Evolutionary conservation across 768 basidiomycete genomes (phyloP), one percentile per base, ranked within the genome.

Genomic region (Rhizopogon roseolus): DNA sequence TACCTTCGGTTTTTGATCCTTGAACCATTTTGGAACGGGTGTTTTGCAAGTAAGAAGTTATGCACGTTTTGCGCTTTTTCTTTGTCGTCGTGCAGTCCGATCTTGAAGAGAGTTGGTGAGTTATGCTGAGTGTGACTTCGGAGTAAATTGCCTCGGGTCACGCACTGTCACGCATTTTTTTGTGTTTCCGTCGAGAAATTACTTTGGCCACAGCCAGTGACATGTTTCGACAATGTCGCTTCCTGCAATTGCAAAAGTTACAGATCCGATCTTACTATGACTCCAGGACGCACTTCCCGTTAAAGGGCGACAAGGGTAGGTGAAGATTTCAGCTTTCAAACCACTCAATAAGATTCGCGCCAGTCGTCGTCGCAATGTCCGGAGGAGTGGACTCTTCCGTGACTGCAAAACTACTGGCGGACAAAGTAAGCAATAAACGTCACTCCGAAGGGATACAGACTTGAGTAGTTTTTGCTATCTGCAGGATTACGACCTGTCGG

Each of bases 321-420:
- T 29, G 3, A 10, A 11, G n/a, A 7, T 9, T 19, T 19, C 28
- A 17, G 41, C 22, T 4, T 34, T 13, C 11, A 34, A 41, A 11
- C 14, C 5, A 11, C 44, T 28, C 40, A 40, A 19, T 52, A 16
- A 39, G 14, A 51, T 17, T 19, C 17, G 13, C 49, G 29, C 3
- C 56, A 94, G 94, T 98, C 44, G 81, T 90, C 6, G 82, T 96
- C 7, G 93, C 90, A 19, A 94, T 97, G 90, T 95, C 92, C 0
- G 95, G 95, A 27, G 95, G 95, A 3, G 94, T 98, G 11, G 95
- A 98, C 66, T 96, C 93, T 5, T 93, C 91, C 2, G 92, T 96
- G 10, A 74, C 90, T 2, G 90, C 94, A n/a, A 76, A 78, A 54
- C 70, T 97, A 8, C 72, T 97, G 19, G 75, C 85, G 13, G 78